These are phyloP conservation scores for Tolypocladium nubicola DNA, from an alignment of 2,329 filamentous ascomycete species.

Conservation along the genomic window DNA sequence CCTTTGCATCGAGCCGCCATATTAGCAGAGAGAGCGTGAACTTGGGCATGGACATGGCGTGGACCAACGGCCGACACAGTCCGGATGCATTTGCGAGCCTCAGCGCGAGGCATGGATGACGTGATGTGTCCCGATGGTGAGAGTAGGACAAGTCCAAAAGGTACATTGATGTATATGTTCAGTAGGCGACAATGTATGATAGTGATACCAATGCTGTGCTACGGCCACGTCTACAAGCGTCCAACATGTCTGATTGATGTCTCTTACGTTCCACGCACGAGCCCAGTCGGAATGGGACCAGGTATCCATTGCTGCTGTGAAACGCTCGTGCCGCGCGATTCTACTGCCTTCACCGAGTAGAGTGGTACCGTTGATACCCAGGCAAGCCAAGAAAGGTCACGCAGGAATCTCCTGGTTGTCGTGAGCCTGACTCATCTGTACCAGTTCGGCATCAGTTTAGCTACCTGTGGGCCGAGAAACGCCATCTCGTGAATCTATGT, in stretches of 20 bases:
- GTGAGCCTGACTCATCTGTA: too few relatives aligned
- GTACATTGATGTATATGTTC: neutral
- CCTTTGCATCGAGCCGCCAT: constrained; percentile 20
- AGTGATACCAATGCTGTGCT: neutral
- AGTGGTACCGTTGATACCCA: too few relatives aligned
- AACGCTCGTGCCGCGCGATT: neutral
- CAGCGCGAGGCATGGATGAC: constrained; percentile 47
- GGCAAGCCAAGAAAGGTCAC: too few relatives aligned
- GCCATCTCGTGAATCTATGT: neutral
- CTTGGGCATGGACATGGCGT: constrained; percentile 52
- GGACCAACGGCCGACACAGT: constrained; percentile 62
- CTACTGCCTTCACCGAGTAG: too few relatives aligned
- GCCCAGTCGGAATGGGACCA: neutral
- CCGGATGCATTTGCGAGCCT: constrained; percentile 72
- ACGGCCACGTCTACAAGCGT: neutral
- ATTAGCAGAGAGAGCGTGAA: constrained; percentile 61
- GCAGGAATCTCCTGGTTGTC: too few relatives aligned
- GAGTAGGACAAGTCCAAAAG: neutral
- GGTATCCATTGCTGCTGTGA: neutral
- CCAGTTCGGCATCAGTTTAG: neutral
- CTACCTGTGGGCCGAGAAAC: neutral
- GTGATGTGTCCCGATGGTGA: constrained; percentile 10
- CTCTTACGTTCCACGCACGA: neutral
- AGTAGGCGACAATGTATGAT: neutral
- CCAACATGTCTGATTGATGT: neutral